phyloP scores from a whole-genome alignment of 441 rosid genomes.

The Dalechampia spathulata region DNA sequence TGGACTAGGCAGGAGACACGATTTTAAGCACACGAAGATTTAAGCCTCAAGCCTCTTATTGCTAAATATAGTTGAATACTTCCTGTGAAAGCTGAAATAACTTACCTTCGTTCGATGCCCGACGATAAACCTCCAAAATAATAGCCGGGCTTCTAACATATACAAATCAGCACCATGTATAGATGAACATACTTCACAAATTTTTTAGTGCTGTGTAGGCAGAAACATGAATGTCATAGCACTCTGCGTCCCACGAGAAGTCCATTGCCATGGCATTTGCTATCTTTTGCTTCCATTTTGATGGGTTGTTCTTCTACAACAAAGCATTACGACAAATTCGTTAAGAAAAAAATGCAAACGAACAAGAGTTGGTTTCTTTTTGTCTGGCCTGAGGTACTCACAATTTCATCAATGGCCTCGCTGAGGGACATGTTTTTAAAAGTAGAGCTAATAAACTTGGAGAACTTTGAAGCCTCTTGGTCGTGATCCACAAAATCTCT shows the following conservation, averaged over 20 bases:
- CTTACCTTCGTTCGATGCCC: no score
- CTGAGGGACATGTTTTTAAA: slow-evolving; percentile 41
- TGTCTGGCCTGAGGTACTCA: slow-evolving; percentile 26
- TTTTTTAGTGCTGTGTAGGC: slow-evolving; percentile 44
- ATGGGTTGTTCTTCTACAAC: slow-evolving; percentile 39
- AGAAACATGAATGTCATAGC: slow-evolving; percentile 51
- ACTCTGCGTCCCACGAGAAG: slow-evolving; percentile 61
- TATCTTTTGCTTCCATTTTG: slow-evolving; percentile 41
- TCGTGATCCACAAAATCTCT: slow-evolving; percentile 35
- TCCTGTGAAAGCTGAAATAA: no score
- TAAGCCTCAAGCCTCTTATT: no score
- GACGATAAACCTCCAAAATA: no score
- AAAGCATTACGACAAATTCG: not conserved
- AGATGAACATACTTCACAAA: slow-evolving; percentile 27
- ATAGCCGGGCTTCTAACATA: no score
- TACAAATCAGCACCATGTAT: slow-evolving; percentile 2
- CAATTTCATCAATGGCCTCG: slow-evolving; percentile 56
- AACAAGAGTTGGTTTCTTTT: not conserved
- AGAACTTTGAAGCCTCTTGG: slow-evolving; percentile 28
- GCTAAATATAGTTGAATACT: no score
- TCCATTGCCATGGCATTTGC: slow-evolving; percentile 50
- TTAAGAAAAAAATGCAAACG: not conserved
- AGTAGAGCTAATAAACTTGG: slow-evolving; percentile 34
- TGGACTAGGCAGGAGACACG: no score
- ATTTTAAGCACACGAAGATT: no score